Evolutionary conservation across 495 filamentous ascomycete species (phyloP), one percentile per base, ranked within the genome.

Genomic region (Geoglossum glabrum): DNA sequence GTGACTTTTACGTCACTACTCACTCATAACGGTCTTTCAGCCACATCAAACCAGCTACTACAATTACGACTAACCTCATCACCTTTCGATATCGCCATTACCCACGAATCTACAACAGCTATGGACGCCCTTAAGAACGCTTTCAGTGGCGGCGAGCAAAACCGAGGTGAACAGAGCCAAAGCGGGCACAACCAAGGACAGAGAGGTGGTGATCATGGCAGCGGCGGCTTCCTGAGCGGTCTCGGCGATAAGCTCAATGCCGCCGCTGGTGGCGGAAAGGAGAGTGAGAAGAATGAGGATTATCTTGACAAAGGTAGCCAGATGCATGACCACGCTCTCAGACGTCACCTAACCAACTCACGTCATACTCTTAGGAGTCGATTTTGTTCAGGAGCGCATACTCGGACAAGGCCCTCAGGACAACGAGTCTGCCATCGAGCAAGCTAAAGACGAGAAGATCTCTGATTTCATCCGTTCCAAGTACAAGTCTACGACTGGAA

Each of bases 391-490:
- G 64, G 76, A 86, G 64, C 73, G 81, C 26, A 62, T 83, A 61
- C 56, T 87, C n/a, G 80, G 79, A 33, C 69, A 76, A 59, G 83
- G 83, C 5, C 61, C 72, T 23, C 84, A 87, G 68, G 69, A 73
- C 70, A 85, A 86, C 69, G 84, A 87, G 70, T 77, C 70, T 56
- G 83, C 83, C 7, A 66, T 76, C 36, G 84, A 87, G 67, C 84
- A 87, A 65, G 82, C 79, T 62, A 85, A 86, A 71, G 84, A 87
- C 64, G 79, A 84, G 67, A 64, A 77, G 67, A 82, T 84, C 54
- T 76, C 77, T 3, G 73, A 82, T 50, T 72, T 76, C 66, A 79
- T 87, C 59, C 75, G 84, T 21, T 67, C 67, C 1, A 70, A 79
- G 66, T 85, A 82, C 69, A 81, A 81, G 74, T 71, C 66, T 23